These are phyloP conservation scores for Komagataella pastoris DNA, from an alignment of 805 yeast genomes.

Conservation along the genomic window DNA sequence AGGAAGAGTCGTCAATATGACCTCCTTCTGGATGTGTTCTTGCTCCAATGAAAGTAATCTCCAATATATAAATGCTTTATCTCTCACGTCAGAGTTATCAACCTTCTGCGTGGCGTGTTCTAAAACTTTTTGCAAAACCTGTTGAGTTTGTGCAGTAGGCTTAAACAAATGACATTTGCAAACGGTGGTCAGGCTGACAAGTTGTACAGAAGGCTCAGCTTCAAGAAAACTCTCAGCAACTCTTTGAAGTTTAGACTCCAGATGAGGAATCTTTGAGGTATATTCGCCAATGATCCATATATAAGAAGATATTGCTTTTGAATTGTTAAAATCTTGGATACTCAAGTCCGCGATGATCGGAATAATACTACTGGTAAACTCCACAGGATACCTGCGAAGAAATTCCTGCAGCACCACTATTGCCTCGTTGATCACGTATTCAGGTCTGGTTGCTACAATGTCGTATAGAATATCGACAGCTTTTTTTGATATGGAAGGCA, in stretches of 20 bases:
- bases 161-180: conserved; percentile 36
- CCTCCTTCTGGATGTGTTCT: conserved; percentile 28
- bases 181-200: conserved; percentile 42
- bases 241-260: conserved; percentile 29
- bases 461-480: conserved; percentile 49
- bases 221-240: conserved; percentile 42
- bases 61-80: conserved; percentile 73
- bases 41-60: conserved; percentile 44
- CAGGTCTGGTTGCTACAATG: conserved; percentile 47
- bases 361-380: conserved; percentile 33
- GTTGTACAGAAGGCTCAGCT: conserved; percentile 48
- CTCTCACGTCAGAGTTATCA: conserved; percentile 68
- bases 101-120: conserved; percentile 50
- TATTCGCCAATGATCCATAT: conserved; percentile 67
- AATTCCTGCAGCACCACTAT: conserved; percentile 50
- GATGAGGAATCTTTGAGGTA: conserved; percentile 42
- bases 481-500: conserved; percentile 36
- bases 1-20: conserved; percentile 54
- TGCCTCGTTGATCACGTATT: conserved; percentile 47
- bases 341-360: conserved; percentile 36
- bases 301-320: conserved; percentile 43
- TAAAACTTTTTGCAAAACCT: conserved; percentile 41
- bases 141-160: conserved; percentile 20
- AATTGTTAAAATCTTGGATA: conserved; percentile 30
- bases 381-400: conserved; percentile 50